Evolutionary conservation across 2,329 filamentous ascomycete species (phyloP).

Genomic region (Cladosporium oxysporum): DNA sequence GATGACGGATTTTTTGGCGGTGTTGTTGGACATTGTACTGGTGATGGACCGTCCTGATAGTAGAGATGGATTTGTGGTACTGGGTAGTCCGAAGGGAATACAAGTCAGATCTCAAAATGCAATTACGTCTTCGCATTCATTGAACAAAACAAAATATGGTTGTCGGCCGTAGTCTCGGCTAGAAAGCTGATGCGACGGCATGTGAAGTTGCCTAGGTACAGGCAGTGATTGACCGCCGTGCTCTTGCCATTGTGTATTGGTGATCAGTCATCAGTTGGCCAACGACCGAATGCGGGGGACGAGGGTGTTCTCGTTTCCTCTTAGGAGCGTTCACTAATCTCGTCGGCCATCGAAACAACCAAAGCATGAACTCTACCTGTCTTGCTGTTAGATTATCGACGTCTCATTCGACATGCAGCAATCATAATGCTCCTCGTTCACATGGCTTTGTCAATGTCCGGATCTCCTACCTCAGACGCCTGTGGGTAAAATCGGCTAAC

Average conservation of each 20-base stretch:
- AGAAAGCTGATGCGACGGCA: background rate
- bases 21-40: slow-evolving; percentile 24
- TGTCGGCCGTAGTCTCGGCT: background rate
- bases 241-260: background rate
- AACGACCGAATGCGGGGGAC: background rate
- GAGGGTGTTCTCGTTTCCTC: background rate
- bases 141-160: background rate
- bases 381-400: background rate
- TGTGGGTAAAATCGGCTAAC: background rate
- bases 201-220: background rate
- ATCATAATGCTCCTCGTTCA: background rate
- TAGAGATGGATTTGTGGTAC: background rate
- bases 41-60: background rate
- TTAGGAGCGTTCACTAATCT: background rate
- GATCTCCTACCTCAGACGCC: background rate
- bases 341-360: background rate
- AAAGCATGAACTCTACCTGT: background rate
- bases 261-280: background rate
- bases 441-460: background rate
- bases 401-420: background rate
- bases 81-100: background rate
- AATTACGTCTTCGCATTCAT: background rate
- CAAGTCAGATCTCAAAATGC: background rate
- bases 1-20: slow-evolving; percentile 24
- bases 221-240: background rate